Evolutionary conservation across 768 basidiomycete genomes (phyloP), one percentile per base, ranked within the genome.

Genomic region (Holtermannia corniformis): DNA sequence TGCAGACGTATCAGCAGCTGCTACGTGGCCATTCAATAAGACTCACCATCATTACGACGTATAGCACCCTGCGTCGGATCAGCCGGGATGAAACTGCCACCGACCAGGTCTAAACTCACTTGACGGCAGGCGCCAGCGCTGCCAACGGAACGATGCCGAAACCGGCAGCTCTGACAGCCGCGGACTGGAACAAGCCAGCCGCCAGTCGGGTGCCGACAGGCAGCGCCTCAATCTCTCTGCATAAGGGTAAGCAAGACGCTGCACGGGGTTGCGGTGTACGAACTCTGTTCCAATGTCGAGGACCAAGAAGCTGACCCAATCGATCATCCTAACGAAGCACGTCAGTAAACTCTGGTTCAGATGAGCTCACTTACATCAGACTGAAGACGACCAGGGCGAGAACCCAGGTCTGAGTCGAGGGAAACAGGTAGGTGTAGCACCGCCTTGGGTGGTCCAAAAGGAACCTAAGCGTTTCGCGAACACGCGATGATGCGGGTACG

Each of bases 401-500:
- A 60, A 93, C 86, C 87, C 89, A 90, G 2, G 91, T 95, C 66
- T 95, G 91, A 63, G 91, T 87, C 0, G 88, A 83, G 0, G 90
- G 90, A 61, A 93, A 93, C 7, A 93, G 78, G 68, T 90, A 87
- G 11, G 89, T 80, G 64, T 86, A 92, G 71, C 90, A 72, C 49
- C 78, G 81, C 11, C 93, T 81, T 12, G 93, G 93, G 67, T 96
- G 93, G 63, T 96, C 90, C 7, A 99, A 79, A 5, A 99, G 80
- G 69, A 97, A 99, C 51, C 83, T 84, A 1, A 95, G 75, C 0
- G 89, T 88, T 72, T 92, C 88, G 44, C 81, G 74, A 0, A 82
- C 63, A 0, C 81, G 79, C 13, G 87, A 88, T 0, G 70, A 63
- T 1, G 61, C 62, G 4, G 82, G 81, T 20, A 84, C 78, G 4